These are phyloP conservation scores for Cetradonia linearis DNA, from an alignment of 495 filamentous ascomycete genomes.

Conservation along the genomic window DNA sequence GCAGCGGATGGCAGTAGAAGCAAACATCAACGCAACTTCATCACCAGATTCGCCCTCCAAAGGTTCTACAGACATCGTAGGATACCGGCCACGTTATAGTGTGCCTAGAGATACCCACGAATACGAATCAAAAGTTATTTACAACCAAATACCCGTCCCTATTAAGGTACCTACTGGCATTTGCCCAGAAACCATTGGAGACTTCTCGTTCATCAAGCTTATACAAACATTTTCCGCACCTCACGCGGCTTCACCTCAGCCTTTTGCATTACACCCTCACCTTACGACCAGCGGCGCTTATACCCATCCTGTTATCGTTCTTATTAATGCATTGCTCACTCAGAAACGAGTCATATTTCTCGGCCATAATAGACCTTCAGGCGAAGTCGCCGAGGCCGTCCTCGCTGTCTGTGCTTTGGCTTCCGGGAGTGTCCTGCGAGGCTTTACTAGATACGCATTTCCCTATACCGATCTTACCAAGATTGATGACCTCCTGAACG, in stretches of 20 bases:
- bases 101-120: conserved; percentile 92
- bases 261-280: conserved; percentile 81
- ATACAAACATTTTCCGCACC: conserved; percentile 84
- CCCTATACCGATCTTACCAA: conserved; percentile 98
- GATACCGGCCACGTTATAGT: conserved; percentile 47
- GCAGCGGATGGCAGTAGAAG: conserved; percentile 45
- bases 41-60: conserved; percentile 28
- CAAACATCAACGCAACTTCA: conserved; percentile 24
- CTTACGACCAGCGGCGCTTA: conserved; percentile 79
- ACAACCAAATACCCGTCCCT: conserved; percentile 89
- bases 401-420: conserved; percentile 86
- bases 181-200: conserved; percentile 91
- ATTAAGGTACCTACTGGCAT: conserved; percentile 90
- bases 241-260: conserved; percentile 70
- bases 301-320: conserved; percentile 45
- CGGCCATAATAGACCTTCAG: conserved; percentile 86
- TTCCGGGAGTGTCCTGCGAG: conserved; percentile 85
- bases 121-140: conserved; percentile 88
- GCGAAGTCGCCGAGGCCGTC: conserved; percentile 90
- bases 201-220: conserved; percentile 94
- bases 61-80: conserved; percentile 33
- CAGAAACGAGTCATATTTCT: conserved; percentile 96
- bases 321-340: conserved; percentile 62
- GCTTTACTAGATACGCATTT: conserved; percentile 96
- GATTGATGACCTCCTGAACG: conserved; percentile 88